A percentile compares a stretch with the other conserved stretches of the same genome.
These are phyloP conservation scores for Kockiozyma suomiensis DNA, from an alignment of 805 yeast species.

Conservation along the genomic window DNA sequence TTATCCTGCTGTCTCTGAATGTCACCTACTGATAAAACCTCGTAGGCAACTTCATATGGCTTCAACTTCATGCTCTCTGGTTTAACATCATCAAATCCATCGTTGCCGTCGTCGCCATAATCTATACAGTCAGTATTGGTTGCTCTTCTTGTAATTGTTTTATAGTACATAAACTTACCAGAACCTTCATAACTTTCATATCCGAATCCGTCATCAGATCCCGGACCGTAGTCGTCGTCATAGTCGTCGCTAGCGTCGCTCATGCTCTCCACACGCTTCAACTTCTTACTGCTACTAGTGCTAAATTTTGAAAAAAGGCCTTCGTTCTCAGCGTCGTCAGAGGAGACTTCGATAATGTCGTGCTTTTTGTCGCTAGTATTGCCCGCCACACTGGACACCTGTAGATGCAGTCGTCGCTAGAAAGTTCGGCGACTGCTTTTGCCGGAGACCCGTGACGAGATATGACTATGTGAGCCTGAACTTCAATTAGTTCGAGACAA, in stretches of 20 bases:
- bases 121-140: slow-evolving; percentile 7
- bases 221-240: slow-evolving; percentile 32
- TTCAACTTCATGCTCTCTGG: slow-evolving; percentile 34
- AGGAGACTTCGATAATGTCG: not conserved
- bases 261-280: slow-evolving; percentile 10
- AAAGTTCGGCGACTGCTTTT: not conserved
- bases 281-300: not conserved
- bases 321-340: not conserved
- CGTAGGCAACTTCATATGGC: slow-evolving; percentile 37
- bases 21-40: slow-evolving; percentile 34
- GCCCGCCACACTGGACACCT: slow-evolving; percentile 7
- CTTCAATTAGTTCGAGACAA: too few species aligned
- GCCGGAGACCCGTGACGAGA: not conserved
- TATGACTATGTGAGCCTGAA: not conserved
- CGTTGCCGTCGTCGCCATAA: slow-evolving; percentile 29
- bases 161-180: slow-evolving; percentile 14
- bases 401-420: not conserved
- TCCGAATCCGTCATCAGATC: slow-evolving; percentile 31
- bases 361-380: not conserved
- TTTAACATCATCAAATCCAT: slow-evolving; percentile 34
- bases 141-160: too few species aligned
- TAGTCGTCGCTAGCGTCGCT: slow-evolving; percentile 27
- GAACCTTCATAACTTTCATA: slow-evolving; percentile 31
- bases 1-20: slow-evolving; percentile 40
- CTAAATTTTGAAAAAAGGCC: not conserved